Percentiles rank a stretch among this genome's conserved stretches.
phyloP scores from a whole-genome alignment of 495 filamentous ascomycete genomes.

The Ascodesmis nigricans region DNA sequence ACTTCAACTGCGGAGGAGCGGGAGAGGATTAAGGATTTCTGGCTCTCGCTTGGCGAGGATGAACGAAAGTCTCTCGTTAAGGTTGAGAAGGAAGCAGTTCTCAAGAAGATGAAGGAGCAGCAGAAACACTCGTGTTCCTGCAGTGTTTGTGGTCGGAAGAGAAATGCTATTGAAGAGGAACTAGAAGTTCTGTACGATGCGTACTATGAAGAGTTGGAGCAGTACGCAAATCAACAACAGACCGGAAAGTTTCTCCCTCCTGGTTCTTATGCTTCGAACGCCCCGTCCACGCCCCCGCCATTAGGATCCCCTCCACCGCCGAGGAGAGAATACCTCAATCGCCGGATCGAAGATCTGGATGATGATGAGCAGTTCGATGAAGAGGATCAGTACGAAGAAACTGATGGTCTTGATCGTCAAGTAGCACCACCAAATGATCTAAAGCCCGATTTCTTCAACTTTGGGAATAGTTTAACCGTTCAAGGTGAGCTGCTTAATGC shows the following conservation, averaged over 20 bases:
- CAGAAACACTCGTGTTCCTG: conserved; percentile 98
- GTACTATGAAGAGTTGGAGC: conserved; percentile 94
- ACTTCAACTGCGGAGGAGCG: conserved; percentile 81
- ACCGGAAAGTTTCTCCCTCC: conserved; percentile 26
- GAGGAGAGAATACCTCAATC: no score
- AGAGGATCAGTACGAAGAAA: conserved; percentile 39
- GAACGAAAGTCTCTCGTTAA: conserved; percentile 87
- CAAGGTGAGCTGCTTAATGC: conserved; percentile 44
- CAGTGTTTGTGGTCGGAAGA: conserved; percentile 86
- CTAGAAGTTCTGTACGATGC: conserved; percentile 97
- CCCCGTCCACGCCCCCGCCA: conserved; percentile 12
- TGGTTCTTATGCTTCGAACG: no score
- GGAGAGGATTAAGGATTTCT: conserved; percentile 94
- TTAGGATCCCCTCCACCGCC: no score
- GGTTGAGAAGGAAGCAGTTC: conserved; percentile 92
- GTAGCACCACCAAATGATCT: conserved; percentile 31
- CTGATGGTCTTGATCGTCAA: no score
- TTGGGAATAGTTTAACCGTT: conserved; percentile 89
- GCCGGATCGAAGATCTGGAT: conserved; percentile 40
- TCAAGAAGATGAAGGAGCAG: conserved; percentile 99
- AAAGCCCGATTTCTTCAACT: conserved; percentile 72
- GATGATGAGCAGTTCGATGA: conserved; percentile 31
- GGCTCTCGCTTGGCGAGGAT: conserved; percentile 86
- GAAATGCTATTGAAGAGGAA: conserved; percentile 95
- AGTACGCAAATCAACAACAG: conserved; percentile 82